Evolutionary conservation across 2,329 filamentous ascomycete species (phyloP).

Genomic region (Exophiala oligosperma): DNA sequence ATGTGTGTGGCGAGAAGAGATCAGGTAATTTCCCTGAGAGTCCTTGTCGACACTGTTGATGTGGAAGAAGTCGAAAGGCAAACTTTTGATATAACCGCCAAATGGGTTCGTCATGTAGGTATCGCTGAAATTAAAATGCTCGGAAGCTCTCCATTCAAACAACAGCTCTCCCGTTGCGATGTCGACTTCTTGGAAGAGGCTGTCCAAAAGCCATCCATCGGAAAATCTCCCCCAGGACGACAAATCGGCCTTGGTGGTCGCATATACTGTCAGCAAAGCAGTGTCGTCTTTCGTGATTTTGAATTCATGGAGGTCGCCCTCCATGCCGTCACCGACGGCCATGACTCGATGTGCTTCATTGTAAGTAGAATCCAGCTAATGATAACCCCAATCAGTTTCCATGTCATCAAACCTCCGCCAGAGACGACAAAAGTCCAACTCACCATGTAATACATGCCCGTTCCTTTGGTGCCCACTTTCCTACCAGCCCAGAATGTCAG

Average conservation of each 20-base stretch:
- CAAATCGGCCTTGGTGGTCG: conserved; percentile 17
- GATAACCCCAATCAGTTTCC: neutral
- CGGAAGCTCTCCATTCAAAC: conserved; percentile 50
- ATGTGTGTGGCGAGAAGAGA: conserved; percentile 45
- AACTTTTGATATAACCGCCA: conserved; percentile 15
- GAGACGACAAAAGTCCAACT: conserved; percentile 30
- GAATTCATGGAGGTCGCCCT: conserved; percentile 29
- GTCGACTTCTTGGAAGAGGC: conserved; percentile 48
- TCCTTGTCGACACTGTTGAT: conserved; percentile 57
- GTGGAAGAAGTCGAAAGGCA: conserved; percentile 56
- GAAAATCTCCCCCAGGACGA: conserved; percentile 30
- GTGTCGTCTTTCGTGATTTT: conserved; percentile 21
- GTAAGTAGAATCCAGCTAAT: conserved; percentile 26
- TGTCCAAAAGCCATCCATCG: conserved; percentile 43
- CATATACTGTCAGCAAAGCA: conserved; percentile 24
- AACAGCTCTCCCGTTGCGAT: conserved; percentile 45
- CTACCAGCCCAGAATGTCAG: conserved; percentile 53
- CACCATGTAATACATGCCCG: conserved; percentile 48
- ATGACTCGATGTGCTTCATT: conserved; percentile 18
- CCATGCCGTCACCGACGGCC: conserved; percentile 18
- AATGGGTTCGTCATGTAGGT: conserved; percentile 18
- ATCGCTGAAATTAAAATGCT: conserved; percentile 39
- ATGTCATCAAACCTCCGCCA: neutral
- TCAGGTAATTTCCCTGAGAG: conserved; percentile 43
- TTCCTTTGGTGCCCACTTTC: conserved; percentile 49